Percentiles rank a stretch among this genome's conserved stretches.
Evolutionary conservation across 139 green algal species (phyloP).

Genomic region (Pleodorina starrii): DNA sequence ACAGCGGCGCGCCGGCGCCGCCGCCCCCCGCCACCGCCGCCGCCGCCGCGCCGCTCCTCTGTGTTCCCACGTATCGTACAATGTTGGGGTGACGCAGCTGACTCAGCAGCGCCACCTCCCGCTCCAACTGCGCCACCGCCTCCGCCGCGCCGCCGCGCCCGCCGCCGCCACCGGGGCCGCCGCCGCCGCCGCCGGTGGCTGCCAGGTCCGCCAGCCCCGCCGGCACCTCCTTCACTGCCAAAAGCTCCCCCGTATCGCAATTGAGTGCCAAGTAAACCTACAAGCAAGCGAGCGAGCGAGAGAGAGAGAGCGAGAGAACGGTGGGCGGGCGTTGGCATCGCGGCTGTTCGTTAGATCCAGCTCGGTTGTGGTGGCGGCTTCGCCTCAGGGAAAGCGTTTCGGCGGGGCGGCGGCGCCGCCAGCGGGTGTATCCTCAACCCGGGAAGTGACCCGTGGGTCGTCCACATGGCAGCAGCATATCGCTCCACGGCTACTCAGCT

Average conservation of each 20-base stretch:
- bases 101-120: constrained; percentile 83
- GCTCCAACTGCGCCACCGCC: constrained; percentile 71
- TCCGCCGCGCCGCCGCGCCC: constrained; percentile 40
- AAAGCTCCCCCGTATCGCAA: constrained; percentile 69
- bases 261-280: constrained; percentile 66
- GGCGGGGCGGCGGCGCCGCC: too few relatives aligned
- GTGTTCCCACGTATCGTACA: constrained; percentile 82
- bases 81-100: constrained; percentile 90
- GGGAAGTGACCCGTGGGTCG: too few relatives aligned
- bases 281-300: background rate
- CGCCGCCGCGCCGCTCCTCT: background rate
- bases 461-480: too few relatives aligned
- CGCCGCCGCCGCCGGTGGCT: constrained; percentile 10
- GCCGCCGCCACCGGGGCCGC: background rate
- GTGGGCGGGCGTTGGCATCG: too few relatives aligned
- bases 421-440: too few relatives aligned
- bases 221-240: constrained; percentile 72
- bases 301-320: background rate
- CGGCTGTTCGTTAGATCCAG: too few relatives aligned
- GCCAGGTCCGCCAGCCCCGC: constrained; percentile 41
- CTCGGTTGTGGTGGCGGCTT: too few relatives aligned
- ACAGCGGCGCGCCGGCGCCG: constrained; percentile 65
- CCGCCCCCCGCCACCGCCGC: background rate
- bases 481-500: too few relatives aligned
- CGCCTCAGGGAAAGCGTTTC: too few relatives aligned